These are phyloP conservation scores for Aureobasidium vineae DNA, from an alignment of 2,329 filamentous ascomycete species.

Conservation along the genomic window DNA sequence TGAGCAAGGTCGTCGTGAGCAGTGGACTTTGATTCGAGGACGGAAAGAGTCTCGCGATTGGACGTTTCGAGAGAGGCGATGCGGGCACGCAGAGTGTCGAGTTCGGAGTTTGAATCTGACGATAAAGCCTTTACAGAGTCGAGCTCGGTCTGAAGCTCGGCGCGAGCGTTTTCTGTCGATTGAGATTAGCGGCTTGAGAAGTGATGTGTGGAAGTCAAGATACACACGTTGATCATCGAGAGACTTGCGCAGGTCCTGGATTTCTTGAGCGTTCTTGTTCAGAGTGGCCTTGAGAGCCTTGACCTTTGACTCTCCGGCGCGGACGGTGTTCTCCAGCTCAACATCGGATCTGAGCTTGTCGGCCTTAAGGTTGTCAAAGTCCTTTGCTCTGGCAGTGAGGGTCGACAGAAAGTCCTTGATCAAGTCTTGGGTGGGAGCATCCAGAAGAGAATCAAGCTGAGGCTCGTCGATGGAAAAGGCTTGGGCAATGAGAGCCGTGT, in stretches of 20 bases:
- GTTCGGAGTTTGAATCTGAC: constrained; percentile 68
- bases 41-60: constrained; percentile 83
- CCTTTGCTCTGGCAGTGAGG: constrained; percentile 74
- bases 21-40: constrained; percentile 85
- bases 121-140: constrained; percentile 72
- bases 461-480: constrained; percentile 68
- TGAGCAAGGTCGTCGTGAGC: constrained; percentile 82
- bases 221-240: constrained; percentile 73
- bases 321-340: constrained; percentile 86
- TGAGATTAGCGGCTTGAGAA: constrained; percentile 26
- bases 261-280: constrained; percentile 79
- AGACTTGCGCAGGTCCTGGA: constrained; percentile 76
- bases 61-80: constrained; percentile 85
- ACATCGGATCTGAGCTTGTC: constrained; percentile 89
- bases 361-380: constrained; percentile 76
- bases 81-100: constrained; percentile 74
- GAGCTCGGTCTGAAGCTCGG: constrained; percentile 76
- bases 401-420: constrained; percentile 72
- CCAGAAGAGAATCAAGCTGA: constrained; percentile 59
- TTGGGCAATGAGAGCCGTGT: constrained; percentile 70
- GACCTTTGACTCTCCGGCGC: constrained; percentile 76
- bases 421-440: constrained; percentile 72
- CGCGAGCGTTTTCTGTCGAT: constrained; percentile 67
- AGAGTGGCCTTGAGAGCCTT: constrained; percentile 77
- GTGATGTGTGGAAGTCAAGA: not conserved